Conservation (phyloP, 192 early-diverging fungal genomes). For the Backusella tarrabulga region DNA sequence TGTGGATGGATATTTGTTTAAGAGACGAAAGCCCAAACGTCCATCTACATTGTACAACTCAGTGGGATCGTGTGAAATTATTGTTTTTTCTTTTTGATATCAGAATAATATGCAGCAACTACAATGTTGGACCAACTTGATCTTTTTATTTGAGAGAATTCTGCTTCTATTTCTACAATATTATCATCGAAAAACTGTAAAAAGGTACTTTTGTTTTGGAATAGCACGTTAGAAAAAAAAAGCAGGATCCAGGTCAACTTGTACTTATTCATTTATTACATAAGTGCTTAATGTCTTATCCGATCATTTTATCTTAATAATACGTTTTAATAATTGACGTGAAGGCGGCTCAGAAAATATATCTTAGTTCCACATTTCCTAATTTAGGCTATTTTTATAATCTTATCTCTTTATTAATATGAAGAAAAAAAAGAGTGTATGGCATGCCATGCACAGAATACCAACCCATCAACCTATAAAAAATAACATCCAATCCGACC, state of each 20-base stretch:
- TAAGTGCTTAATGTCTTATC: neutral
- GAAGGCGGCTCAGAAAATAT: neutral
- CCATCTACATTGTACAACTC: neutral
- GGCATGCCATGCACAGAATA: neutral
- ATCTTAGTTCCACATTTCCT: neutral
- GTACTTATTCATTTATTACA: neutral
- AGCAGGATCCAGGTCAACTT: neutral
- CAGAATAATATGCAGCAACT: neutral
- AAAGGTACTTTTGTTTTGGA: neutral
- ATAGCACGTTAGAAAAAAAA: neutral
- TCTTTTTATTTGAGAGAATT: neutral
- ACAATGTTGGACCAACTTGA: neutral
- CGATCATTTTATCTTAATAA: neutral
- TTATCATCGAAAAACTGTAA: neutral
- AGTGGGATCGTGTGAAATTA: neutral
- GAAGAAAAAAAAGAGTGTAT: neutral
- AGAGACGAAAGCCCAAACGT: neutral
- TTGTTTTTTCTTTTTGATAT: neutral
- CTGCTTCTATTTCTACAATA: neutral
- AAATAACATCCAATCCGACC: too few relatives aligned
- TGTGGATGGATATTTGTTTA: neutral
- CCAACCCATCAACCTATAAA: too few relatives aligned
- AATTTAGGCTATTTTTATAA: neutral
- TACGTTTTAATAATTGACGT: neutral
- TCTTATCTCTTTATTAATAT: neutral